phyloP scores from a whole-genome alignment of 768 basidiomycete species.

The Leccinum aurantiacum region DNA sequence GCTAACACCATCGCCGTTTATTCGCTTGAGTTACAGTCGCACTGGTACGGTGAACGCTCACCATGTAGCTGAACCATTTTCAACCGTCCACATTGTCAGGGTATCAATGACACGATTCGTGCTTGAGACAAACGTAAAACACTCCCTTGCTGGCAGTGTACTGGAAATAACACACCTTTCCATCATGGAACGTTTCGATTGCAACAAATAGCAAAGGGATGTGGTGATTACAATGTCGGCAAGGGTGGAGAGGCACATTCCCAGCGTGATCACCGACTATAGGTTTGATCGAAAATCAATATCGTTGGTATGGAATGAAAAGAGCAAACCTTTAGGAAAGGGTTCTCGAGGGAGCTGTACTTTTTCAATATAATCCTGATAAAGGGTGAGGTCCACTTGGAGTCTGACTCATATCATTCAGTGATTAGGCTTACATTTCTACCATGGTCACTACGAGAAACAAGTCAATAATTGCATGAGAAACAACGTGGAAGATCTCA shows the following conservation, averaged over 20 bases:
- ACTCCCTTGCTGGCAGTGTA: too few species aligned
- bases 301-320: not conserved
- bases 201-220: constrained; percentile 42
- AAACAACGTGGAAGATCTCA: not conserved
- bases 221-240: constrained; percentile 48
- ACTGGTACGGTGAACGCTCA: not conserved
- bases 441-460: constrained; percentile 16
- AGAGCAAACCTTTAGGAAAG: constrained; percentile 14
- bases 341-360: constrained; percentile 8
- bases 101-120: constrained; percentile 24
- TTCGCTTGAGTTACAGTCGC: too few species aligned
- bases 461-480: not conserved
- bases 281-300: not conserved
- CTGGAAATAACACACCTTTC: constrained; percentile 30
- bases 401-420: not conserved
- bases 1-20: constrained; percentile 6
- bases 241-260: constrained; percentile 43
- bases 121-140: constrained; percentile 5
- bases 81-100: constrained; percentile 23
- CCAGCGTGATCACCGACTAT: constrained; percentile 48
- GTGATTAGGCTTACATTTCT: constrained; percentile 21
- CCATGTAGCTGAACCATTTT: constrained; percentile 26
- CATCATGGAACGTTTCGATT: constrained; percentile 36
- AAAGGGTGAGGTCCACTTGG: not conserved
- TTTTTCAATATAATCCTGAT: constrained; percentile 13